A percentile compares a stretch with the other conserved stretches of the same genome.
Evolutionary conservation across 805 yeast species (phyloP).

Genomic region (Metschnikowia arizonensis): DNA sequence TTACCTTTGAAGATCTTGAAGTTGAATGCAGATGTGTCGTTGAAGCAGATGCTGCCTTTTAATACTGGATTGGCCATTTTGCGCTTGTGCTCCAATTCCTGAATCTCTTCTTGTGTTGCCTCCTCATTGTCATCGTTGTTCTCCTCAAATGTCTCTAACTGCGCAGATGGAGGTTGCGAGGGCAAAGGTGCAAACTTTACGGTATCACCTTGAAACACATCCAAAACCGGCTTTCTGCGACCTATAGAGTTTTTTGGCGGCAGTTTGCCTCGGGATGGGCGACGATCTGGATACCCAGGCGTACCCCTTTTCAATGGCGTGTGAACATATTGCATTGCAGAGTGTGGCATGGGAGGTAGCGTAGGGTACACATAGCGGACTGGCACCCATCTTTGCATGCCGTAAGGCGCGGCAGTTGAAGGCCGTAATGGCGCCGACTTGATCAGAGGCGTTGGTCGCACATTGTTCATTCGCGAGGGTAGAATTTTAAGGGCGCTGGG

Average conservation of each 20-base stretch:
- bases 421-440: constrained; percentile 16
- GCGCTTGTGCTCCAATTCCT: constrained; percentile 14
- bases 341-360: constrained; percentile 10
- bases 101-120: constrained; percentile 15
- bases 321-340: constrained; percentile 11
- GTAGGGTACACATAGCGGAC: constrained; percentile 14
- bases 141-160: constrained; percentile 20
- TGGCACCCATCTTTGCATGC: constrained; percentile 11
- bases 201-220: constrained; percentile 46
- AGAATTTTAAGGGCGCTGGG: constrained; percentile 14
- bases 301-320: constrained; percentile 9
- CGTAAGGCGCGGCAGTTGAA: constrained; percentile 2
- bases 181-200: constrained; percentile 45
- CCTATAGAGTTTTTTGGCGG: constrained; percentile 6
- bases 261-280: constrained; percentile 6
- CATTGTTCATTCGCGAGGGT: neutral
- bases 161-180: constrained; percentile 51
- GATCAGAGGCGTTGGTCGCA: constrained; percentile 11
- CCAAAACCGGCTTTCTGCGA: constrained; percentile 23
- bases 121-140: constrained; percentile 12
- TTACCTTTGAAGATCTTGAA: constrained; percentile 17
- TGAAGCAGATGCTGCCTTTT: constrained; percentile 16
- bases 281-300: constrained; percentile 7
- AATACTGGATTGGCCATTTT: constrained; percentile 8
- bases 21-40: constrained; percentile 17